Conservation (phyloP, 140 eudicot species). For the Stevia rebaudiana region DNA sequence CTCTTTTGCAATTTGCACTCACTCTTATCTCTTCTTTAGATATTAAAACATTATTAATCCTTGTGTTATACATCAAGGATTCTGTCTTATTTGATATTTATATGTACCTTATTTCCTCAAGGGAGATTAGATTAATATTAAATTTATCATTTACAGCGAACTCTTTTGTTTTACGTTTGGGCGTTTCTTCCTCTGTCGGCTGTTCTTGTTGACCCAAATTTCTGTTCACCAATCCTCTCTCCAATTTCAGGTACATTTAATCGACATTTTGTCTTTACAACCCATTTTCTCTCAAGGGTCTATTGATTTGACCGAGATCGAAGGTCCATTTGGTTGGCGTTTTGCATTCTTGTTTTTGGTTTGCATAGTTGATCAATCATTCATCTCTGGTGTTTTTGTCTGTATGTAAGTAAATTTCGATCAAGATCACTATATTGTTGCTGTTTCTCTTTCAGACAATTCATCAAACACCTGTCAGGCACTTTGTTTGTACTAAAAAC, state of each 20-base stretch:
- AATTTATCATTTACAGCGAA: slow-evolving; percentile 21
- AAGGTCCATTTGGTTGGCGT: slow-evolving; percentile 12
- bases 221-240: slow-evolving; percentile 24
- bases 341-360: background rate
- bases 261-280: background rate
- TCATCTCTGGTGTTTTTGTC: slow-evolving; percentile 1
- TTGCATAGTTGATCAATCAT: slow-evolving; percentile 14
- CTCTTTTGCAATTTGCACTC: slow-evolving; percentile 22
- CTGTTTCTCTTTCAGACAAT: slow-evolving; percentile 19
- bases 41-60: slow-evolving; percentile 10
- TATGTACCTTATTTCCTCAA: slow-evolving; percentile 11
- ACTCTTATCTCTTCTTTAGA: slow-evolving; percentile 17
- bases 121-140: slow-evolving; percentile 18
- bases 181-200: slow-evolving; percentile 39
- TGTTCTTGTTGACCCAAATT: slow-evolving; percentile 41
- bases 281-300: slow-evolving; percentile 12
- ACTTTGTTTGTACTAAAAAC: slow-evolving; percentile 14
- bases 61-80: slow-evolving; percentile 11
- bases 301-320: slow-evolving; percentile 3
- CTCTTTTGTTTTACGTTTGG: slow-evolving; percentile 35
- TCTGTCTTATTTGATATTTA: slow-evolving; percentile 15
- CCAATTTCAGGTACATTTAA: slow-evolving; percentile 32
- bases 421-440: slow-evolving; percentile 28
- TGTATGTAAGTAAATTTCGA: slow-evolving; percentile 22
- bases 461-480: slow-evolving; percentile 26